phyloP scores from a whole-genome alignment of 495 filamentous ascomycete genomes.

The Lichina pygmaea region DNA sequence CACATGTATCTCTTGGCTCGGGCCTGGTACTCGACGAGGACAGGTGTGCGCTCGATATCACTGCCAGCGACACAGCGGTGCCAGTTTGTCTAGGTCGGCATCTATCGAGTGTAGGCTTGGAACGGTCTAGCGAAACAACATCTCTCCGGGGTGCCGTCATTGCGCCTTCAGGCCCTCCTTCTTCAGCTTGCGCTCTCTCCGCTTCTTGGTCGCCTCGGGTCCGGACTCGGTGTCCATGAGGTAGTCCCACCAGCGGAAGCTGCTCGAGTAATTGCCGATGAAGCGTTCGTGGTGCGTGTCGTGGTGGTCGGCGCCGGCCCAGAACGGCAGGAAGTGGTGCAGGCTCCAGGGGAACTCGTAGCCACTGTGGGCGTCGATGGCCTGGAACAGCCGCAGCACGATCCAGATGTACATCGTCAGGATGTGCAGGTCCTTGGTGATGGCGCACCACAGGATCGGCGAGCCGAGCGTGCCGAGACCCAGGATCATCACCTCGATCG shows the following conservation, averaged over 20 bases:
- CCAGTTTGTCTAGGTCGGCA: no score
- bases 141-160: slow-evolving; percentile 6
- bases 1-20: no score
- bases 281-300: slow-evolving; percentile 93
- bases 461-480: slow-evolving; percentile 67
- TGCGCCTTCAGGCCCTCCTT: slow-evolving; percentile 37
- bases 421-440: slow-evolving; percentile 74
- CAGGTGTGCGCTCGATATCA: no score
- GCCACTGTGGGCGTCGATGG: slow-evolving; percentile 88
- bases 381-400: slow-evolving; percentile 75
- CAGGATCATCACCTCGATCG: slow-evolving; percentile 93
- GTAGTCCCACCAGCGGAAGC: slow-evolving; percentile 98
- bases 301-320: slow-evolving; percentile 93
- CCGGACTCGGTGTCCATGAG: slow-evolving; percentile 79
- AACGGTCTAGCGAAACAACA: no score
- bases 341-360: slow-evolving; percentile 97
- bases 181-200: slow-evolving; percentile 51
- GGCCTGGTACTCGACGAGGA: no score
- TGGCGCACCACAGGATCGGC: slow-evolving; percentile 62
- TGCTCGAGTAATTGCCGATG: slow-evolving; percentile 91
- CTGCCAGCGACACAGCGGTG: no score
- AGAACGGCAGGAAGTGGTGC: slow-evolving; percentile 88
- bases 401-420: slow-evolving; percentile 98
- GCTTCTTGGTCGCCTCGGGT: slow-evolving; percentile 57
- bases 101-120: no score